Evolutionary conservation across 495 filamentous ascomycete species (phyloP), one percentile per base, ranked within the genome.

Genomic region (Tuber aestivum): DNA sequence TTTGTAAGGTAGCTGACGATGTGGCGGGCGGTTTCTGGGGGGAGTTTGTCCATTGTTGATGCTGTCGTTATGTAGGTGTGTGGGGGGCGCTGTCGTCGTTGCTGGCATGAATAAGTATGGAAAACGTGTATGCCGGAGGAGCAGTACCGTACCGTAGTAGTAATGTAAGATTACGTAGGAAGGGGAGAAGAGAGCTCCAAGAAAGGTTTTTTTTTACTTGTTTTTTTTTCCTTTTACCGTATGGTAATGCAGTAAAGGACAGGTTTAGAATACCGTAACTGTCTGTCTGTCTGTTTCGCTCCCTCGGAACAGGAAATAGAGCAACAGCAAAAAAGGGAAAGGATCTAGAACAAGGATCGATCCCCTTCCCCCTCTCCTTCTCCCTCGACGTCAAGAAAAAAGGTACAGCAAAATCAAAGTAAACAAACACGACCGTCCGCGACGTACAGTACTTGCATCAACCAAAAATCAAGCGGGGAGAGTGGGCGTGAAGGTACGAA

Each of bases 41-140:
- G 74, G 20, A 77, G 73, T 27, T 37, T 70, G 27, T 77, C 74
- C 75, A 76, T 77, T 50, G 35, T 37, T 77, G 38, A 41, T 56
- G 44, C 61, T 42, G n/a, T 61, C 50, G 50, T 27, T 61, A 18
- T 65, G 14, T 65, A 35, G 10, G 56, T 65, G 56, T 35, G 14
- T 65, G 56, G 56, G 50, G 56, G 56, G 56, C 14, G 56, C 32
- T 65, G 56, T 65, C 32, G 14, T 35, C 32, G 14, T 35, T 16
- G 4, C 32, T 35, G 56, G 56, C n/a, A 61, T 61, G 50, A 61
- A 61, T 61, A 61, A 32, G n/a, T 35, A 65, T 65, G 56, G 56
- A 65, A 65, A 65, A 65, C 32, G 56, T 65, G 27, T 65, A 35
- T 65, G 56, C 32, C 56, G 27, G 56, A 65, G 56, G 56, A 35